Percentiles rank a stretch among this genome's conserved stretches.
phyloP scores from a whole-genome alignment of 2,329 filamentous ascomycete genomes.

The Xylaria hypoxylon region DNA sequence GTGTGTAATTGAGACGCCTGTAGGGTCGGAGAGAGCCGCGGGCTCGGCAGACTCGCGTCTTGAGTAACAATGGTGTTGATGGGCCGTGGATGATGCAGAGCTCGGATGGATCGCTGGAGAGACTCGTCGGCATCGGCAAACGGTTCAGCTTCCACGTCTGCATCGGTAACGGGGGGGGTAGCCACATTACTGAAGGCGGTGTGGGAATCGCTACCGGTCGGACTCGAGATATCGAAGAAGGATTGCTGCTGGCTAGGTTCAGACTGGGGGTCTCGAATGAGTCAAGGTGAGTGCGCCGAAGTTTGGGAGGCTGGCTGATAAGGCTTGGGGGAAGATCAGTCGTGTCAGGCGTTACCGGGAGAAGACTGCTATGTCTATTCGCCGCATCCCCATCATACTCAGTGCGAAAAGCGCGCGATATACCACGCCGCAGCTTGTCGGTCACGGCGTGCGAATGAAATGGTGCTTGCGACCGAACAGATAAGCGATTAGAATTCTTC shows the following conservation, averaged over 20 bases:
- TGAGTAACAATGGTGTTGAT: slow-evolving; percentile 80
- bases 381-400: slow-evolving; percentile 46
- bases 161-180: slow-evolving; percentile 80
- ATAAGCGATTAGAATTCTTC: slow-evolving; percentile 49
- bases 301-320: slow-evolving; percentile 53
- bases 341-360: slow-evolving; percentile 69
- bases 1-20: slow-evolving; percentile 71
- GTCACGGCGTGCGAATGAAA: slow-evolving; percentile 50
- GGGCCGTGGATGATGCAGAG: slow-evolving; percentile 61
- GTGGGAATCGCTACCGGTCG: slow-evolving; percentile 65
- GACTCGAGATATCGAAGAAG: slow-evolving; percentile 63
- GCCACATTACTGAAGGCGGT: slow-evolving; percentile 74
- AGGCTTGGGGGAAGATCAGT: slow-evolving; percentile 56
- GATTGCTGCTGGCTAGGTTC: slow-evolving; percentile 55
- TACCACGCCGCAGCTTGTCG: slow-evolving; percentile 56
- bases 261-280: slow-evolving; percentile 59
- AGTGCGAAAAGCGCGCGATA: slow-evolving; percentile 49
- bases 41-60: slow-evolving; percentile 93
- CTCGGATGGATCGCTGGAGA: slow-evolving; percentile 59
- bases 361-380: slow-evolving; percentile 42
- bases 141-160: slow-evolving; percentile 74
- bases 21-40: slow-evolving; percentile 90
- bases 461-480: slow-evolving; percentile 47
- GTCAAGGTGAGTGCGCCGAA: slow-evolving; percentile 58
- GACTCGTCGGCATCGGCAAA: slow-evolving; percentile 65